A percentile compares a stretch with the other conserved stretches of the same genome.
phyloP scores from a whole-genome alignment of 345 rosid species.

The Gossypium anomalum region DNA sequence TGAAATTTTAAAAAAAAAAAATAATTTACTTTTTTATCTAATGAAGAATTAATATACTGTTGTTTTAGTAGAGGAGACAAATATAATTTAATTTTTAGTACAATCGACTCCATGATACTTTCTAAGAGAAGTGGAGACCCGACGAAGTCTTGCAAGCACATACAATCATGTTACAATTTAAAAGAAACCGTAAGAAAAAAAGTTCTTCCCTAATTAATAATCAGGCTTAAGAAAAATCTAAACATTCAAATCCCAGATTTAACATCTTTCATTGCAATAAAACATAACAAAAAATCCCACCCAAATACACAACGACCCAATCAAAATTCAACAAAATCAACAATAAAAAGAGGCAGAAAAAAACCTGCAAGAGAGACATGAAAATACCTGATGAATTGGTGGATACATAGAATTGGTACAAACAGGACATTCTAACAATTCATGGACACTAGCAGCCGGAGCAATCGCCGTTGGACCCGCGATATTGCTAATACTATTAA shows the following conservation, averaged over 20 bases:
- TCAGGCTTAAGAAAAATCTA: background rate
- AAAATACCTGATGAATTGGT: constrained; percentile 84
- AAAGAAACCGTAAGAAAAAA: background rate
- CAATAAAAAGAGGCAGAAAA: background rate
- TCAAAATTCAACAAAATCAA: background rate
- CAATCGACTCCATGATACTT: background rate
- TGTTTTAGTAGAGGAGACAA: background rate
- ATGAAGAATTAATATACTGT: too few species aligned
- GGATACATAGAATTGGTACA: constrained; percentile 97
- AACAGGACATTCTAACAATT: constrained; percentile 93
- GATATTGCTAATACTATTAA: constrained; percentile 28
- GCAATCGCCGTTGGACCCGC: constrained; percentile 55
- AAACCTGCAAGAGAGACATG: background rate
- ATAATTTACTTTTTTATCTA: too few species aligned
- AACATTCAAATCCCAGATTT: background rate
- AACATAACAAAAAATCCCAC: background rate
- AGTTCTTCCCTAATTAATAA: background rate
- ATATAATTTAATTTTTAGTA: background rate
- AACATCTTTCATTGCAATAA: background rate
- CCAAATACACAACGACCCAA: background rate
- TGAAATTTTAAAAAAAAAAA: too few species aligned
- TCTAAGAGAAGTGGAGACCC: too few species aligned
- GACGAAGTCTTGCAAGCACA: background rate
- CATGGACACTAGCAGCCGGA: constrained; percentile 86
- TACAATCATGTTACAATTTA: background rate